Evolutionary conservation across 345 rosid species (phyloP), one percentile per base, ranked within the genome.

Genomic region (Hibiscus trionum): DNA sequence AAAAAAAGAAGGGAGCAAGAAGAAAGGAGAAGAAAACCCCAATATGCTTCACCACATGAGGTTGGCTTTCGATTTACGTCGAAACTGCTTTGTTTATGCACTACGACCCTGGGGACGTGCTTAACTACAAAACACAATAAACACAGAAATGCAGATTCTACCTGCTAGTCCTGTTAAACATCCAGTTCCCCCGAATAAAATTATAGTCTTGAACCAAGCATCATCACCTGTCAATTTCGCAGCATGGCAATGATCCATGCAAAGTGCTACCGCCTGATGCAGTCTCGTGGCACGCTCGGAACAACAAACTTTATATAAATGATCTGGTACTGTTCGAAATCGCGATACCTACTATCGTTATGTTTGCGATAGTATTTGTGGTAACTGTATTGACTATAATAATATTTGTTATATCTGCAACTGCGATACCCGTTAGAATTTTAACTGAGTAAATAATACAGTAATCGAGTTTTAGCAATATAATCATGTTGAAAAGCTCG

Each of bases 121-220:
- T n/a, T n/a, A n/a, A n/a, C n/a, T n/a, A 85, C 78, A 61, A 59
- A 68, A 70, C 61, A 50, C 31, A 26, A 66, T 16, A 83, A 90
- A 97, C 97, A 92, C 86, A 37, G 91, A 73, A 31, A 27, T 55
- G 47, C 49, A 17, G 49, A 72, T 64, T 61, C 21, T 72, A 90
- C 97, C 95, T 81, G 93, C 84, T 46, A 91, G 86, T 53, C 97
- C 96, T 11, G 97, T 93, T 73, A 94, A 83, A 82, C 95, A 88
- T 2, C 91, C 91, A 42, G 86, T 82, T 60, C 96, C 97, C 55
- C 97, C 96, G 1, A 91, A 74, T 77, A 94, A 73, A 75, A 91
- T 88, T 72, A 94, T 85, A 26, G 96, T 91, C 84, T 91, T 94
- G 87, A 84, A 94, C 98, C 97, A 91, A 80, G 86, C 70, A 81